phyloP scores from a whole-genome alignment of 2,329 filamentous ascomycete species.

The Curvularia spicifera region DNA sequence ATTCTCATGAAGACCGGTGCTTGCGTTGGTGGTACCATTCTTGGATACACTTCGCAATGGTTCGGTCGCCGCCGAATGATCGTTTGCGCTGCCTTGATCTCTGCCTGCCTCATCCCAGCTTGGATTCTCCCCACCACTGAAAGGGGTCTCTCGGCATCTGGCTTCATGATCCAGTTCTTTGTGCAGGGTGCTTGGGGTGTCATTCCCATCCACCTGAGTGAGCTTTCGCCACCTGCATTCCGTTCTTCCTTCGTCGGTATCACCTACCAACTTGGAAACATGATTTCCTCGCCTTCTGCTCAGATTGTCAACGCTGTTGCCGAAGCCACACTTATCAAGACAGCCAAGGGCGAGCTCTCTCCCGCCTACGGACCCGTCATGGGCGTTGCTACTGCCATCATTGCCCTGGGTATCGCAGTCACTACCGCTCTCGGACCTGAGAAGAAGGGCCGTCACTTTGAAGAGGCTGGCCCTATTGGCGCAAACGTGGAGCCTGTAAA shows the following conservation, averaged over 20 bases:
- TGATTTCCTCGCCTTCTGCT: slow-evolving; percentile 73
- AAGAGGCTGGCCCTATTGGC: slow-evolving; percentile 62
- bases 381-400: slow-evolving; percentile 78
- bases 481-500: slow-evolving; percentile 36
- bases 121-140: slow-evolving; percentile 72
- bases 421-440: slow-evolving; percentile 76
- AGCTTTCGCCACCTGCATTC: slow-evolving; percentile 73
- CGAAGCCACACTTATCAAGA: slow-evolving; percentile 60
- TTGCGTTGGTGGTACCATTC: slow-evolving; percentile 73
- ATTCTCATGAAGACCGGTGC: slow-evolving; percentile 83
- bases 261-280: slow-evolving; percentile 77
- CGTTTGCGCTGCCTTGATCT: slow-evolving; percentile 65
- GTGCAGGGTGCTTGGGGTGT: slow-evolving; percentile 55
- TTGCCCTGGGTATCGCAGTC: slow-evolving; percentile 70
- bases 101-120: slow-evolving; percentile 68
- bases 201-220: slow-evolving; percentile 72
- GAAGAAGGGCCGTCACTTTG: slow-evolving; percentile 74
- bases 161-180: slow-evolving; percentile 70
- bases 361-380: slow-evolving; percentile 77
- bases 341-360: slow-evolving; percentile 61
- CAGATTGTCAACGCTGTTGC: slow-evolving; percentile 80
- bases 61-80: slow-evolving; percentile 75
- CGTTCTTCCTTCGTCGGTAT: slow-evolving; percentile 73
- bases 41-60: slow-evolving; percentile 78
- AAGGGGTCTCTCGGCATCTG: slow-evolving; percentile 64